Percentiles rank a stretch among this genome's conserved stretches.
Conservation (phyloP, 2,329 filamentous ascomycete species). For the Paraphoma sp. region DNA sequence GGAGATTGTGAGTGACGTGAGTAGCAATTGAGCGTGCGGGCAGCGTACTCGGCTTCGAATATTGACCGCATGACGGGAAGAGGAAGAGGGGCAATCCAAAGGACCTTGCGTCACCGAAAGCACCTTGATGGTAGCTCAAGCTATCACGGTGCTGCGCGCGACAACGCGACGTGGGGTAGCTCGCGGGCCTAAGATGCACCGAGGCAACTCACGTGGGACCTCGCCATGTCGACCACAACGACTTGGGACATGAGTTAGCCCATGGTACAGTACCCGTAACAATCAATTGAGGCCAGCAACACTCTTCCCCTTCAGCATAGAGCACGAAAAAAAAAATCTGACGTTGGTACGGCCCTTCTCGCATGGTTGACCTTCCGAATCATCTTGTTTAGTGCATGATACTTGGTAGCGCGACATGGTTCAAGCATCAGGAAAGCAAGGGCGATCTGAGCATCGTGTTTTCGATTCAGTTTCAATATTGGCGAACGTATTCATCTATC, state of each 20-base stretch:
- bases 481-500: background rate
- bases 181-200: constrained; percentile 11
- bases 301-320: no score
- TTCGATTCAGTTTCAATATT: constrained; percentile 3
- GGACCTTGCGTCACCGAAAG: constrained; percentile 21
- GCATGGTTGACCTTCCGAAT: background rate
- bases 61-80: constrained; percentile 37
- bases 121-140: constrained; percentile 42
- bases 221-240: no score
- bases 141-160: constrained; percentile 16
- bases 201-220: constrained; percentile 10
- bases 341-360: background rate
- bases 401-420: background rate
- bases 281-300: background rate
- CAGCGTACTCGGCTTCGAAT: constrained; percentile 41
- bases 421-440: background rate
- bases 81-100: background rate
- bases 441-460: background rate
- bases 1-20: constrained; percentile 17
- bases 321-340: no score
- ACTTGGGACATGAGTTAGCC: background rate
- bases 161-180: constrained; percentile 26
- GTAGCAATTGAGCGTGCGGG: background rate
- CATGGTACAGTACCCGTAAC: background rate
- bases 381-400: background rate